Percentiles rank a stretch among this genome's conserved stretches.
phyloP scores from a whole-genome alignment of 768 basidiomycete species.

The Kwoniella sp. region DNA sequence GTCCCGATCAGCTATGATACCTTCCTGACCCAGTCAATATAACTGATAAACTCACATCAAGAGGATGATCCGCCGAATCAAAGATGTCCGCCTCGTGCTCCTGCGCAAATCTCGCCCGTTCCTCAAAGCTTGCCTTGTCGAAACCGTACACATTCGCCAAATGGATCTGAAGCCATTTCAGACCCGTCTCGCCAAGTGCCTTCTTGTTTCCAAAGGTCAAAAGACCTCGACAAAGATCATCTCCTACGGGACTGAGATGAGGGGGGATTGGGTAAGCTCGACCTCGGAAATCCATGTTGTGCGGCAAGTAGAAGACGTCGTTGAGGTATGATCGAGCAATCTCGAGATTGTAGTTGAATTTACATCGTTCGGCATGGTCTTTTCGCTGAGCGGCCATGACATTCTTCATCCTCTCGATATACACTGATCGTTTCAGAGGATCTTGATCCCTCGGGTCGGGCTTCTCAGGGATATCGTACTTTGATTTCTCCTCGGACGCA shows the following conservation, averaged over 20 bases:
- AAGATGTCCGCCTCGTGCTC: constrained; percentile 73
- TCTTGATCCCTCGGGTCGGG: constrained; percentile 62
- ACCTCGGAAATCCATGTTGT: constrained; percentile 96
- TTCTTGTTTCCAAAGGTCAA: constrained; percentile 78
- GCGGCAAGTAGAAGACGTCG: constrained; percentile 87
- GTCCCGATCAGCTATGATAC: neutral
- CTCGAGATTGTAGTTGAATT: constrained; percentile 93
- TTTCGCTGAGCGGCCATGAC: constrained; percentile 67
- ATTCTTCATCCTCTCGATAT: constrained; percentile 63
- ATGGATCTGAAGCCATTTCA: constrained; percentile 95
- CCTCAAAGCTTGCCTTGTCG: constrained; percentile 92
- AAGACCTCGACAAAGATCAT: constrained; percentile 82
- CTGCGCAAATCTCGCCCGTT: constrained; percentile 78
- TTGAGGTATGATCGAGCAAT: constrained; percentile 88
- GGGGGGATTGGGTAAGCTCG: constrained; percentile 96
- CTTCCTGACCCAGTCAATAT: neutral
- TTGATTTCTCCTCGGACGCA: constrained; percentile 63
- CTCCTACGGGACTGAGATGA: constrained; percentile 91
- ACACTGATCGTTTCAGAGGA: constrained; percentile 62
- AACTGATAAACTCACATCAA: constrained; percentile 62
- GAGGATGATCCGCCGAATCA: constrained; percentile 78
- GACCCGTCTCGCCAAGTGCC: constrained; percentile 77
- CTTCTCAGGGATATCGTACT: constrained; percentile 59
- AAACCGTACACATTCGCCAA: constrained; percentile 87
- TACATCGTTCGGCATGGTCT: constrained; percentile 89